Conservation (phyloP, 1,139 yeast species). For the Hansenula lynferdii region DNA sequence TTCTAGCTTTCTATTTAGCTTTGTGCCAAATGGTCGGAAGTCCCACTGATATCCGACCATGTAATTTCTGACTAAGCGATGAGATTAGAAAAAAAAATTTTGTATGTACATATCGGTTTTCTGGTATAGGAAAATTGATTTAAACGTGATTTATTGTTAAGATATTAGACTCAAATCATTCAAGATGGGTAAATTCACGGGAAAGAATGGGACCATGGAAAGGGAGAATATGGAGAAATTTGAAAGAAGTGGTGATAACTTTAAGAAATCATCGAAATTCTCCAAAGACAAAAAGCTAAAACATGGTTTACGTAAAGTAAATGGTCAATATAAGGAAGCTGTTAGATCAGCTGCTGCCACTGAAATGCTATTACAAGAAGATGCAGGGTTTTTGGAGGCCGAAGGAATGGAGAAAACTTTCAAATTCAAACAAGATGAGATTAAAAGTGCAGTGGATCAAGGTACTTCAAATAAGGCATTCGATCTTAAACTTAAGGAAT, state of each 20-base stretch:
- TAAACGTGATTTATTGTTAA: no score
- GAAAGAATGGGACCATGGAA: conserved; percentile 14
- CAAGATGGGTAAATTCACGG: conserved; percentile 16
- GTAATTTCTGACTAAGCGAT: no score
- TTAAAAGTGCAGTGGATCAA: conserved; percentile 72
- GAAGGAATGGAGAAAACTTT: conserved; percentile 92
- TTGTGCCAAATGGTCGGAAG: no score
- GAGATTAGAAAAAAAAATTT: no score
- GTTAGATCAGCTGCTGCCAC: conserved; percentile 79
- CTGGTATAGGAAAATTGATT: no score
- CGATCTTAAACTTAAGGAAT: conserved; percentile 65
- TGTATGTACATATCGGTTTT: no score
- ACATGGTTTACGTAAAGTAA: conserved; percentile 61
- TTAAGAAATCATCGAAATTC: conserved; percentile 13
- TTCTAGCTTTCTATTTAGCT: no score
- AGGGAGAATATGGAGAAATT: conserved; percentile 24
- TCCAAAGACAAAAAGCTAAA: conserved; percentile 56
- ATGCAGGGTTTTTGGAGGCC: conserved; percentile 81
- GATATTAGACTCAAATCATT: no score
- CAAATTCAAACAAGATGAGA: conserved; percentile 79
- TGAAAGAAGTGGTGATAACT: conserved; percentile 21
- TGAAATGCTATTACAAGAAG: conserved; percentile 80
- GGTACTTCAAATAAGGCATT: conserved; percentile 72
- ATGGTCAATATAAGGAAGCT: conserved; percentile 73
- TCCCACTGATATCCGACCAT: no score